phyloP scores from a whole-genome alignment of 768 basidiomycete genomes.

The Tephrocybe rancida region DNA sequence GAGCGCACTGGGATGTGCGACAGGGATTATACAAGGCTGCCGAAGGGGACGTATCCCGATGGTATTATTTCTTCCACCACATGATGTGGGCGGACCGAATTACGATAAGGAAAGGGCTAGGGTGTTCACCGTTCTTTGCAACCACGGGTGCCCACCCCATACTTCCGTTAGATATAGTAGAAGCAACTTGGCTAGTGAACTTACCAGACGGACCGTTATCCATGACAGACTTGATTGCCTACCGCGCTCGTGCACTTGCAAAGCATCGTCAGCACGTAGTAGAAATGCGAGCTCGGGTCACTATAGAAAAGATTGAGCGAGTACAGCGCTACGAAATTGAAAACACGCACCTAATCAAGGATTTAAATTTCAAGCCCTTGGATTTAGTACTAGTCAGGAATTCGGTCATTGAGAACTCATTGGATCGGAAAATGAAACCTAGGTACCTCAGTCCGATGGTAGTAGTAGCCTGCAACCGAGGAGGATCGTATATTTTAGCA shows the following conservation, averaged over 20 bases:
- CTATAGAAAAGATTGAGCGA: too few relatives aligned
- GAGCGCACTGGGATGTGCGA: conserved; percentile 25
- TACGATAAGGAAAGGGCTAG: conserved; percentile 27
- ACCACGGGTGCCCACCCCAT: conserved; percentile 34
- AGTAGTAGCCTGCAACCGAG: too few relatives aligned
- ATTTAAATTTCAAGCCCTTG: background rate
- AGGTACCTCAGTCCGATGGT: too few relatives aligned
- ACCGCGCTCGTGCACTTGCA: conserved; percentile 9
- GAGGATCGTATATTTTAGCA: background rate
- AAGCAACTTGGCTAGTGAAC: conserved; percentile 9
- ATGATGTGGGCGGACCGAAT: conserved; percentile 35
- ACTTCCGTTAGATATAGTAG: conserved; percentile 29
- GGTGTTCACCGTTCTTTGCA: conserved; percentile 36
- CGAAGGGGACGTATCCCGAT: background rate
- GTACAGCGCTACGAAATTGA: background rate
- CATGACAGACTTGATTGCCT: background rate
- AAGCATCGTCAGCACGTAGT: background rate
- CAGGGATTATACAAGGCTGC: conserved; percentile 13
- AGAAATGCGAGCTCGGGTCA: background rate
- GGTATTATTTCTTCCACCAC: conserved; percentile 18
- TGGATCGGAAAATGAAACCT: background rate
- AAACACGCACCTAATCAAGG: background rate
- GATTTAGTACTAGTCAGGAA: background rate
- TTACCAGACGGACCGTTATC: background rate
- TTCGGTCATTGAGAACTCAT: background rate